These are phyloP conservation scores for Seiridium cupressi DNA, from an alignment of 2,329 filamentous ascomycete species.

Conservation along the genomic window DNA sequence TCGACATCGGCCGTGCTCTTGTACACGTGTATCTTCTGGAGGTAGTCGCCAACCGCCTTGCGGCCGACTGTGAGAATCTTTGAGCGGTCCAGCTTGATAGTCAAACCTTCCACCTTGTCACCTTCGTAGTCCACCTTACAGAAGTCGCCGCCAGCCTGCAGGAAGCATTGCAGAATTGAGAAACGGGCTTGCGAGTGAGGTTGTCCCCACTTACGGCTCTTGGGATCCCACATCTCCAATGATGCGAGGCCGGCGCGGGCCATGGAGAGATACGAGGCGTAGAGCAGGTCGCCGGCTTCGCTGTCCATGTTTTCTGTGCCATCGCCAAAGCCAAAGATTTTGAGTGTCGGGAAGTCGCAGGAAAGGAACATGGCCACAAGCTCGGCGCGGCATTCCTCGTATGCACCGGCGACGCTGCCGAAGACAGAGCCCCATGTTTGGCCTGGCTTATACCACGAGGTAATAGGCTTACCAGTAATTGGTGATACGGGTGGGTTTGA, in stretches of 20 bases:
- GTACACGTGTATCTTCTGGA: constrained; percentile 90
- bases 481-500: constrained; percentile 80
- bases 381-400: constrained; percentile 94
- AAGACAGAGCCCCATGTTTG: constrained; percentile 96
- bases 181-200: constrained; percentile 89
- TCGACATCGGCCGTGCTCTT: constrained; percentile 86
- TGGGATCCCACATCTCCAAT: constrained; percentile 93
- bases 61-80: constrained; percentile 85
- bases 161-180: constrained; percentile 79
- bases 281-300: constrained; percentile 83
- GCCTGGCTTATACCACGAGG: constrained; percentile 89
- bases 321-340: constrained; percentile 89
- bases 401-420: constrained; percentile 80
- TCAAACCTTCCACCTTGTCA: constrained; percentile 76
- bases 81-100: constrained; percentile 77
- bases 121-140: constrained; percentile 73
- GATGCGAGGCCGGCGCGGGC: constrained; percentile 86
- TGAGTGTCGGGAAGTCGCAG: constrained; percentile 84
- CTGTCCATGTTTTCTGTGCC: constrained; percentile 69
- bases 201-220: constrained; percentile 88
- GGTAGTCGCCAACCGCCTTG: constrained; percentile 76
- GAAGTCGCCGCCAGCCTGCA: constrained; percentile 83
- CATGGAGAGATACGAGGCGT: constrained; percentile 88
- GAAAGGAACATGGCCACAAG: constrained; percentile 87
- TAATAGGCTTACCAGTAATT: constrained; percentile 72